Evolutionary conservation across 2,329 filamentous ascomycete species (phyloP), one percentile per base, ranked within the genome.

Genomic region (Exophiala lecanii-corni): DNA sequence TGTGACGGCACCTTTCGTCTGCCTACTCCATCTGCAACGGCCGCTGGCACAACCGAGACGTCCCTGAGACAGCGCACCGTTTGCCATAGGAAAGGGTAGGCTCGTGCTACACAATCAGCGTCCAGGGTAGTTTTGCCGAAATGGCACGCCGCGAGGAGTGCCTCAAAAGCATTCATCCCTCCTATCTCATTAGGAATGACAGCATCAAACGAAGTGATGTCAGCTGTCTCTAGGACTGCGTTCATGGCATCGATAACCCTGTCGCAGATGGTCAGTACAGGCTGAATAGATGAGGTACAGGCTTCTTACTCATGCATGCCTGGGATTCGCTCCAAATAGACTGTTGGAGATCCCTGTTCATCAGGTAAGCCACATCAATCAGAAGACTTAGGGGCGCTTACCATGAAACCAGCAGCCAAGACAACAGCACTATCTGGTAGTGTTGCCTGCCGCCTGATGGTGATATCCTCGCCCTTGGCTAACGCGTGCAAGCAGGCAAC

Each of bases 21-120:
- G 26, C 88, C 89, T 19, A 94, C 72, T 32, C 83, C 89, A 23
- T 89, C 89, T 17, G 84, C 89, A 59, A 97, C 33, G n/a, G 33
- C 33, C 33, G 33, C 33, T 16, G 33, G 33, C n/a, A 36, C 33
- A 36, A 36, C 33, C 13, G 33, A 19, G 33, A 36, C 33, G 33
- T 17, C 33, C n/a, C 33, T 36, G 33, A 36, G 33, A 17, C 33
- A 36, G 33, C 33, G 33, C 5, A 36, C 33, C n/a, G 33, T 36
- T 36, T 36, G 33, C 33, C 33, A 36, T 18, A 36, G 33, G 13
- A 16, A 37, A 37, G 35, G 35, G 10, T 37, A 37, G 16, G 35
- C 35, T 37, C 35, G 35, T 7, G 16, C 35, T 21, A 37, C 18
- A 37, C 35, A 19, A 12, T 37, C 35, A 7, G 35, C 35, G 19